Percentiles rank a stretch among this genome's conserved stretches.
phyloP scores from a whole-genome alignment of 768 basidiomycete genomes.

The Mycena sanguinolenta region DNA sequence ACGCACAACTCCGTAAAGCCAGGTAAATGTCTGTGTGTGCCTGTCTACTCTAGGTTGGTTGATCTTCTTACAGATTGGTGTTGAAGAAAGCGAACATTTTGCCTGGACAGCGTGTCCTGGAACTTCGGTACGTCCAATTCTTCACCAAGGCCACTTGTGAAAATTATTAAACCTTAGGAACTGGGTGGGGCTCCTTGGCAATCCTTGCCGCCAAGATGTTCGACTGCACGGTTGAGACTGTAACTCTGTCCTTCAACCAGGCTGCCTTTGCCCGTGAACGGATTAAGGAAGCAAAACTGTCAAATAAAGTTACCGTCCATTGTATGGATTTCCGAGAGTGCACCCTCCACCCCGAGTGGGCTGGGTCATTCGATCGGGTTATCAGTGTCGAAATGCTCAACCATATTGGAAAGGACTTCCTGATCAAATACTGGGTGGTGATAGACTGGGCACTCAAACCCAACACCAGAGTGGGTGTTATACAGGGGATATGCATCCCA shows the following conservation, averaged over 20 bases:
- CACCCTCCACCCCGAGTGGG: slow-evolving; percentile 58
- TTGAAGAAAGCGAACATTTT: slow-evolving; percentile 63
- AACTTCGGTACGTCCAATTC: slow-evolving; percentile 49
- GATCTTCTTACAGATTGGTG: slow-evolving; percentile 45
- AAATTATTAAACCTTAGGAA: too few species aligned
- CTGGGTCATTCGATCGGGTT: slow-evolving; percentile 62
- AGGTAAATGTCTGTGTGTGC: slow-evolving; percentile 25
- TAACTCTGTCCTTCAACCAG: slow-evolving; percentile 67
- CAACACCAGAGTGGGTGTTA: slow-evolving; percentile 61
- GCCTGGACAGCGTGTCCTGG: slow-evolving; percentile 63
- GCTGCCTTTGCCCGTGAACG: slow-evolving; percentile 59
- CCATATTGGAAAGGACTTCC: slow-evolving; percentile 64
- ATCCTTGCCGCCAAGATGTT: slow-evolving; percentile 59
- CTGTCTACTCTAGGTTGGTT: neutral
- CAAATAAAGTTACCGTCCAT: slow-evolving; percentile 60
- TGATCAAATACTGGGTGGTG: slow-evolving; percentile 61
- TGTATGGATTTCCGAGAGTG: slow-evolving; percentile 62
- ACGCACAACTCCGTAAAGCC: slow-evolving; percentile 37
- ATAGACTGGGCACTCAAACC: slow-evolving; percentile 63
- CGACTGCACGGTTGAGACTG: slow-evolving; percentile 64
- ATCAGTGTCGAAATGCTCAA: slow-evolving; percentile 74
- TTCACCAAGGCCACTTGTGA: too few species aligned
- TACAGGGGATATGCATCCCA: slow-evolving; percentile 70
- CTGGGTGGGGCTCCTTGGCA: slow-evolving; percentile 67
- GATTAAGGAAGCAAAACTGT: slow-evolving; percentile 53